Percentiles rank a stretch among this genome's conserved stretches.
phyloP scores from a whole-genome alignment of 2,329 filamentous ascomycete genomes.

The Alternaria consortialis region DNA sequence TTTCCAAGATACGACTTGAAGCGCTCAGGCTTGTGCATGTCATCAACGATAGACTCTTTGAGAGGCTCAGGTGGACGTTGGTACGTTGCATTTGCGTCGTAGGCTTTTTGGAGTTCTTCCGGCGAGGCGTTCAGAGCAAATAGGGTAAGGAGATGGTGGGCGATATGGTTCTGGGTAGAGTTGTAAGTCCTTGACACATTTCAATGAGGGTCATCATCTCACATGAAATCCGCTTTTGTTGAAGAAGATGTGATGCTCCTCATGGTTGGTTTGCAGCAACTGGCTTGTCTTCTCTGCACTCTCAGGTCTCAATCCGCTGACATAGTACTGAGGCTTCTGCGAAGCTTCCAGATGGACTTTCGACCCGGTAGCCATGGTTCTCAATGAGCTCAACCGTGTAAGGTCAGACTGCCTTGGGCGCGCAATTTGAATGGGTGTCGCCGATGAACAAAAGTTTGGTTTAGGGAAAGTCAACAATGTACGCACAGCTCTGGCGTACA shows the following conservation, averaged over 20 bases:
- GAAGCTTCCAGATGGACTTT: slow-evolving; percentile 54
- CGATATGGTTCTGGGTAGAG: slow-evolving; percentile 70
- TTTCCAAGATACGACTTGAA: slow-evolving; percentile 71
- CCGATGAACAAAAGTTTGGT: not conserved
- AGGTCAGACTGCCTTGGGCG: not conserved
- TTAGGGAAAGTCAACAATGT: not conserved
- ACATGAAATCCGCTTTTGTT: slow-evolving; percentile 77
- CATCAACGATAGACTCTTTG: slow-evolving; percentile 61
- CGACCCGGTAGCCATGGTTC: slow-evolving; percentile 45
- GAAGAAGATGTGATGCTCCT: slow-evolving; percentile 81
- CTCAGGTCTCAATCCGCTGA: slow-evolving; percentile 60
- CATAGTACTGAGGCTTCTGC: slow-evolving; percentile 58
- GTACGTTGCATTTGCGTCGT: slow-evolving; percentile 70
- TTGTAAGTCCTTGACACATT: not conserved
- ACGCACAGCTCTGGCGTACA: slow-evolving; percentile 2
- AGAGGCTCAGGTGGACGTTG: slow-evolving; percentile 65
- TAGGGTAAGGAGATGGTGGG: slow-evolving; percentile 77
- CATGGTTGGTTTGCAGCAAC: slow-evolving; percentile 79
- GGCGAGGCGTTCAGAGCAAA: slow-evolving; percentile 77
- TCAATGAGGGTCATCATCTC: not conserved
- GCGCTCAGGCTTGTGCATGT: slow-evolving; percentile 65
- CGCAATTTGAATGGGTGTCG: not conserved
- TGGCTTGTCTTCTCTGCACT: slow-evolving; percentile 70
- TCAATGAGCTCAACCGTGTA: not conserved
- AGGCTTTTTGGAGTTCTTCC: slow-evolving; percentile 68